A percentile compares a stretch with the other conserved stretches of the same genome.
phyloP scores from a whole-genome alignment of 1,284 basidiomycete genomes.

The Naganishia sp. region DNA sequence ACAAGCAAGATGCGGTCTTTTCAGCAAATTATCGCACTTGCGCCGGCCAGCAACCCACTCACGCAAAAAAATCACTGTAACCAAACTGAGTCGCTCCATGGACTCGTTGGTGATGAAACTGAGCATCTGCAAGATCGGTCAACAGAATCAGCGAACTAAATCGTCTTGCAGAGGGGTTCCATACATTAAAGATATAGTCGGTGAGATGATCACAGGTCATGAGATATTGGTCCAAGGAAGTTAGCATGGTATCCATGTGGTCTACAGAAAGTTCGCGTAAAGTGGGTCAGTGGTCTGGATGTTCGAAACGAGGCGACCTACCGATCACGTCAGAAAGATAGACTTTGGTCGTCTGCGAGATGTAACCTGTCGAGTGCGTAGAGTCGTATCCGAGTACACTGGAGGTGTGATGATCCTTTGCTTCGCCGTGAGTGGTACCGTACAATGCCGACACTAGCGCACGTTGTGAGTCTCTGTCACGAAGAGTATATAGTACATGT shows the following conservation, averaged over 20 bases:
- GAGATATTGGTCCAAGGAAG: conserved; percentile 50
- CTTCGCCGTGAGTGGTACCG: conserved; percentile 4
- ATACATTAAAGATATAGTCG: conserved; percentile 51
- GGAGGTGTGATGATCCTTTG: conserved; percentile 4
- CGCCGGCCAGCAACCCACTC: conserved; percentile 34
- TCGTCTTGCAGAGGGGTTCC: conserved; percentile 1
- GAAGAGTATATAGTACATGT: conserved; percentile 49
- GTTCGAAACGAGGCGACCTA: neutral
- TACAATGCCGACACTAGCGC: conserved; percentile 37
- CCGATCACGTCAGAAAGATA: conserved; percentile 34
- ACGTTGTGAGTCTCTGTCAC: conserved; percentile 50
- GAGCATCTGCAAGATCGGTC: conserved; percentile 40
- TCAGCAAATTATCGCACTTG: neutral
- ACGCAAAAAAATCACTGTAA: conserved; percentile 55
- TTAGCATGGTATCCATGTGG: conserved; percentile 52
- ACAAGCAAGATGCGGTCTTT: neutral
- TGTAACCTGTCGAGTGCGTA: conserved; percentile 29
- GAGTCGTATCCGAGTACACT: conserved; percentile 21
- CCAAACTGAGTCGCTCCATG: conserved; percentile 53
- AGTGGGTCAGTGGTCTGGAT: neutral
- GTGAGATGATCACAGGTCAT: conserved; percentile 52
- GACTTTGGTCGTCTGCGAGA: conserved; percentile 31
- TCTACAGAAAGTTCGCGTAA: conserved; percentile 38
- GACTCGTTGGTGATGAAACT: conserved; percentile 53
- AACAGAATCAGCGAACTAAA: neutral